These are phyloP conservation scores for Termitomyces sp. DNA, from an alignment of 768 basidiomycete genomes.

Conservation along the genomic window DNA sequence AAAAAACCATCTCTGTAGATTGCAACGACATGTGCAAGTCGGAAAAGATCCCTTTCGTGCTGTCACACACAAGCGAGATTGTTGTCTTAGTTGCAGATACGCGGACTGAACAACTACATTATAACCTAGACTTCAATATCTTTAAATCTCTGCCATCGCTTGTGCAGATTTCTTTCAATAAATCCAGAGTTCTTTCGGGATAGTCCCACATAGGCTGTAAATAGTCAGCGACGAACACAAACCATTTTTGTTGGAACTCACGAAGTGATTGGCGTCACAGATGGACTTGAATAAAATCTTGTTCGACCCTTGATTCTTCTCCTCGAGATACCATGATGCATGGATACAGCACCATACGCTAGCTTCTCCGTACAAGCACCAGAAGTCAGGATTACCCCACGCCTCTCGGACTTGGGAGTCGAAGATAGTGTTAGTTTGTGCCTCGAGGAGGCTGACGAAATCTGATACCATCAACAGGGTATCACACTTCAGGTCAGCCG, in stretches of 20 bases:
- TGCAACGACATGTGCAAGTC: too few relatives aligned
- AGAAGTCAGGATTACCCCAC: not conserved
- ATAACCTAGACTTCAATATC: not conserved
- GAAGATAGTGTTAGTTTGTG: not conserved
- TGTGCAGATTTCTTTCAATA: not conserved
- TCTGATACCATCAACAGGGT: not conserved
- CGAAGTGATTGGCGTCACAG: conserved; percentile 6
- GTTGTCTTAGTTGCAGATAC: not conserved
- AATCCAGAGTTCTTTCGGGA: not conserved
- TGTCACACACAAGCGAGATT: too few relatives aligned
- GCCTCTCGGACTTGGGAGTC: not conserved
- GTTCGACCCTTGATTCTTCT: not conserved
- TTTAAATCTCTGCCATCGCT: not conserved
- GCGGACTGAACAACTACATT: not conserved
- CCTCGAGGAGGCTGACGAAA: not conserved
- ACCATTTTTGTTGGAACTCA: not conserved
- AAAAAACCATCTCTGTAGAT: too few relatives aligned
- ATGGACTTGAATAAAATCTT: not conserved
- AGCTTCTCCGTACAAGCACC: conserved; percentile 4
- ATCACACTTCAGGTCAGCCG: not conserved
- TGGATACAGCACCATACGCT: conserved; percentile 1
- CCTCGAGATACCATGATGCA: conserved; percentile 5
- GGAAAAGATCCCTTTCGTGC: too few relatives aligned
- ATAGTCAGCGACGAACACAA: too few relatives aligned
- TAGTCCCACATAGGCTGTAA: conserved; percentile 5